A percentile compares a stretch with the other conserved stretches of the same genome.
phyloP scores from a whole-genome alignment of 768 basidiomycete genomes.

The Suillus bovinus region DNA sequence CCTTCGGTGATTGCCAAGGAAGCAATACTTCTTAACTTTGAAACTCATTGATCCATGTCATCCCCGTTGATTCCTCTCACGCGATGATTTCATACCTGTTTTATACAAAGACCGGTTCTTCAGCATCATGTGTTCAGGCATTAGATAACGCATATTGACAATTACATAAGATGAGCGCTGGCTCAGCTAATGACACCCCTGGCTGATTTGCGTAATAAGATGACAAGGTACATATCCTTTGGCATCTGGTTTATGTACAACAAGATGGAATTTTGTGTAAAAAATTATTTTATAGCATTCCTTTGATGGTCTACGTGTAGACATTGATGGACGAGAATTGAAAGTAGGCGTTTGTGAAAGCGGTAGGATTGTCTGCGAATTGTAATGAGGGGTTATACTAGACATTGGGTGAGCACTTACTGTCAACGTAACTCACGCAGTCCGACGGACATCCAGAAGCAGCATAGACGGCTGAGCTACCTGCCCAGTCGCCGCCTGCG shows the following conservation, averaged over 20 bases:
- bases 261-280: neutral
- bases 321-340: slow-evolving; percentile 39
- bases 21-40: neutral
- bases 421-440: slow-evolving; percentile 32
- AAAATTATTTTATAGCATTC: neutral
- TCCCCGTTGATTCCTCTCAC: slow-evolving; percentile 1
- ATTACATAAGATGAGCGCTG: neutral
- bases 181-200: neutral
- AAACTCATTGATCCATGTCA: neutral
- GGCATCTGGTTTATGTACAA: neutral
- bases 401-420: slow-evolving; percentile 16
- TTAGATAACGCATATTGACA: neutral
- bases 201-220: neutral
- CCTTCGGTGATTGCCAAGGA: neutral
- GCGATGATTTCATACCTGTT: neutral
- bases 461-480: slow-evolving; percentile 25
- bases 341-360: slow-evolving; percentile 45
- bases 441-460: slow-evolving; percentile 33
- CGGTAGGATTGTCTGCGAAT: slow-evolving; percentile 35
- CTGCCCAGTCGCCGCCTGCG: slow-evolving; percentile 33
- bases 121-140: slow-evolving; percentile 1
- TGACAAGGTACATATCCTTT: neutral
- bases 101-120: neutral
- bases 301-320: slow-evolving; percentile 25
- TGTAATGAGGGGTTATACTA: neutral